Evolutionary conservation across 1,284 basidiomycete species (phyloP), one percentile per base, ranked within the genome.

Genomic region (Somion occarium): DNA sequence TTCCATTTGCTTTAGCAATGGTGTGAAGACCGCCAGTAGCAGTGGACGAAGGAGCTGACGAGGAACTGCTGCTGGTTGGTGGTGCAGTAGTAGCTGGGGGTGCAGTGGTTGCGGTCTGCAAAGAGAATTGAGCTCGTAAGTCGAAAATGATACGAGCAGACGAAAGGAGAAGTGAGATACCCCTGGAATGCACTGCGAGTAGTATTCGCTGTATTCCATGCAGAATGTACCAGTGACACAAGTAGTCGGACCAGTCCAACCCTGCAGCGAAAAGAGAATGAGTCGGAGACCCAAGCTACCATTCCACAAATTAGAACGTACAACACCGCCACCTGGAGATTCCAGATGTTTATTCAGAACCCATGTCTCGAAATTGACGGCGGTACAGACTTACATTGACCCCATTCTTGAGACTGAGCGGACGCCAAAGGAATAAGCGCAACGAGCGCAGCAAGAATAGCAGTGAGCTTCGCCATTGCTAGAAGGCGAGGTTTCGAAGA

Each of bases 1-100:
- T 81, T 15, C 77, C 76, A 13, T 74, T 72, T 20, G 74, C 65
- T 54, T 69, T 70, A 2, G 79, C 78, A 19, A 72, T 67, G 3
- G 60, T 61, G 55, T 74, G 64, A 15, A 79, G 63, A 34, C 30
- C 30, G 30, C 30, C 34, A 1, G 61, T 51, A 39, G 53, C 52
- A 19, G 52, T 24, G 19, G 48, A 24, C 9, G 51, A 24, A 18
- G 39, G 48, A 5, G 42, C 18, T 15, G 38, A 22, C 5, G 44
- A 38, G 7, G 45, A 26, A 26, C 50, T 12, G 38, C 19, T 13
- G 9, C 19, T 5, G n/a, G 19, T 26, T 5, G 13, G 11, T 9
- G 44, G 44, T 9, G 11, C 23, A 39, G 2, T 38, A 19, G 49
- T 24, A 46, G 20, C 27, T 20, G 38, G 24, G 19, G 42, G 41